Conservation (phyloP, 2,329 filamentous ascomycete genomes). For the Simplicillium sp. region DNA sequence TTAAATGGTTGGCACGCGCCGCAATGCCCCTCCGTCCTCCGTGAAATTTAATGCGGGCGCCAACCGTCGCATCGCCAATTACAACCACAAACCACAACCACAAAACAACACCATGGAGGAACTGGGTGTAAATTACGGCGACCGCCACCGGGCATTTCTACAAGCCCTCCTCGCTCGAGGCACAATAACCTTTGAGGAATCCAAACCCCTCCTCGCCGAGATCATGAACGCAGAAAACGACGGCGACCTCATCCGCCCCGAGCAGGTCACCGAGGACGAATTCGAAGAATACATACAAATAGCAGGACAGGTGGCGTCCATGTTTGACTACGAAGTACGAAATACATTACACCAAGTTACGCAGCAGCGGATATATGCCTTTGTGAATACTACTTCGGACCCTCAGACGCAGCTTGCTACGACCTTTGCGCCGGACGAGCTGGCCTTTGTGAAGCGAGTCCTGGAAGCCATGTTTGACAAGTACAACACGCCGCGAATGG, state of each 20-base stretch:
- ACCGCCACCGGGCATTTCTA: constrained; percentile 78
- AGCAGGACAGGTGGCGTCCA: constrained; percentile 63
- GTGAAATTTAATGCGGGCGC: not conserved
- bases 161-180: constrained; percentile 78
- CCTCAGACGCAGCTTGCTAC: constrained; percentile 81
- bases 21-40: not conserved
- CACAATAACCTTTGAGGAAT: constrained; percentile 65
- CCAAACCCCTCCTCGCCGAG: constrained; percentile 63
- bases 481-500: constrained; percentile 69
- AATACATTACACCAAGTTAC: constrained; percentile 59
- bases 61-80: constrained; percentile 10
- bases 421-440: constrained; percentile 69
- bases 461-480: constrained; percentile 89
- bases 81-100: constrained; percentile 9
- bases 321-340: constrained; percentile 83
- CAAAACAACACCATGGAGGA: constrained; percentile 13
- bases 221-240: constrained; percentile 53
- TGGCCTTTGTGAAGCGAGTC: constrained; percentile 78
- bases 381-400: constrained; percentile 85
- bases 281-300: constrained; percentile 60
- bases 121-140: constrained; percentile 28
- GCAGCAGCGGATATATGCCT: constrained; percentile 62
- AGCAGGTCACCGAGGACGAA: constrained; percentile 58
- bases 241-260: constrained; percentile 31
- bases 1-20: not conserved